A percentile compares a stretch with the other conserved stretches of the same genome.
Conservation (phyloP, 2,329 filamentous ascomycete genomes). For the Lojkania enalia region DNA sequence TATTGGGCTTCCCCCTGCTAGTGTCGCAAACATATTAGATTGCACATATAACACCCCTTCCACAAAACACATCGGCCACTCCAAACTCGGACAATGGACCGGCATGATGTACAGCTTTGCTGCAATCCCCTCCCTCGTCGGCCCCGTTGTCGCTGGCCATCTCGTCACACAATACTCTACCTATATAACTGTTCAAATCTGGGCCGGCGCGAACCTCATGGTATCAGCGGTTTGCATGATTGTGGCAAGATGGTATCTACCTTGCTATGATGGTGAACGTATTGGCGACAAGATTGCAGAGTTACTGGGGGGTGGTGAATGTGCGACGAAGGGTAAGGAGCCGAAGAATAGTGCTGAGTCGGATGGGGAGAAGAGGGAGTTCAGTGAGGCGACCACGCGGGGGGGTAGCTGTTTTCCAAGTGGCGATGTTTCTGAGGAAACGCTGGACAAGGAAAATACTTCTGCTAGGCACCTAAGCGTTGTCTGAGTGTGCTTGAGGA, state of each 20-base stretch:
- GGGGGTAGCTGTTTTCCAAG: neutral
- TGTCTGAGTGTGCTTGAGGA: too few relatives aligned
- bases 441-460: neutral
- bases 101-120: conserved; percentile 57
- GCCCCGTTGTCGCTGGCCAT: conserved; percentile 53
- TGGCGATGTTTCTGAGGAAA: neutral
- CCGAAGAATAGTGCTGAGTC: neutral
- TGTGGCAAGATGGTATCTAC: conserved; percentile 35
- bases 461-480: too few relatives aligned
- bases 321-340: neutral
- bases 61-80: conserved; percentile 29
- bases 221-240: conserved; percentile 49
- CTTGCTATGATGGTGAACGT: conserved; percentile 31
- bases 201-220: conserved; percentile 50
- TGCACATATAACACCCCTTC: conserved; percentile 38
- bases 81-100: conserved; percentile 55
- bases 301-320: conserved; percentile 6
- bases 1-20: conserved; percentile 55
- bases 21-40: conserved; percentile 51
- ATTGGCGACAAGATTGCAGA: conserved; percentile 20
- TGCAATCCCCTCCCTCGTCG: conserved; percentile 50
- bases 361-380: neutral
- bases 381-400: neutral
- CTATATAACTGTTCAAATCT: conserved; percentile 53
- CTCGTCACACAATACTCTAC: conserved; percentile 47